Percentiles rank a stretch among this genome's conserved stretches.
phyloP scores from a whole-genome alignment of 148 eudicot genomes.

The Rhododendron ferrugineum region DNA sequence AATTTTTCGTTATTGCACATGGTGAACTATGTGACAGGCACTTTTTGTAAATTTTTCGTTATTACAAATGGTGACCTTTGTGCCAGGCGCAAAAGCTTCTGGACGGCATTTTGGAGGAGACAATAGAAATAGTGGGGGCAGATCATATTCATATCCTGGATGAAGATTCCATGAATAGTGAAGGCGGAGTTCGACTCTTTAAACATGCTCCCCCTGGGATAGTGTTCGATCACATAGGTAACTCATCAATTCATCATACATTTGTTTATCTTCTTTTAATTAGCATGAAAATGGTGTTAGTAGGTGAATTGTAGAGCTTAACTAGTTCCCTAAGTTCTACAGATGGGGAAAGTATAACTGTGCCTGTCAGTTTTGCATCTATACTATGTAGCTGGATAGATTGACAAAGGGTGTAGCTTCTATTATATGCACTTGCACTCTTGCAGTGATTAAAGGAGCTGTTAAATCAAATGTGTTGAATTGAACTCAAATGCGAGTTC shows the following conservation, averaged over 20 bases:
- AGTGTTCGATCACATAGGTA: conserved; percentile 72
- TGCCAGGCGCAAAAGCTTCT: conserved; percentile 69
- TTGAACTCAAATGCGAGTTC: not conserved
- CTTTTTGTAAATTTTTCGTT: not conserved
- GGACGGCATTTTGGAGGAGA: conserved; percentile 59
- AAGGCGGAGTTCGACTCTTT: conserved; percentile 65
- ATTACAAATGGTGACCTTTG: not conserved
- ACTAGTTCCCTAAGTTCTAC: not conserved
- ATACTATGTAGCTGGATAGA: not conserved
- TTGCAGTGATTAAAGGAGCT: not conserved
- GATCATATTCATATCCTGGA: conserved; percentile 14
- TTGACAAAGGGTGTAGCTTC: not conserved
- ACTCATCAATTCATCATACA: not conserved
- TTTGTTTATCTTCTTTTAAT: not conserved
- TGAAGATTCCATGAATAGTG: conserved; percentile 25
- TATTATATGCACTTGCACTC: not conserved
- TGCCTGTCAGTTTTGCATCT: not conserved
- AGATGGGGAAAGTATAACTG: not conserved
- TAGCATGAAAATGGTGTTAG: not conserved
- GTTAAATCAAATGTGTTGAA: not conserved
- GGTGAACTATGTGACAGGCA: too few relatives aligned
- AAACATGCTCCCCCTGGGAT: conserved; percentile 75
- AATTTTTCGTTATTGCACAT: not conserved
- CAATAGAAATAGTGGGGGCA: conserved; percentile 43
- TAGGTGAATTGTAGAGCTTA: not conserved